Base-by-base conservation (phyloP, 1,284 basidiomycete genomes). In the Tilletiopsis washingtonensis region DNA sequence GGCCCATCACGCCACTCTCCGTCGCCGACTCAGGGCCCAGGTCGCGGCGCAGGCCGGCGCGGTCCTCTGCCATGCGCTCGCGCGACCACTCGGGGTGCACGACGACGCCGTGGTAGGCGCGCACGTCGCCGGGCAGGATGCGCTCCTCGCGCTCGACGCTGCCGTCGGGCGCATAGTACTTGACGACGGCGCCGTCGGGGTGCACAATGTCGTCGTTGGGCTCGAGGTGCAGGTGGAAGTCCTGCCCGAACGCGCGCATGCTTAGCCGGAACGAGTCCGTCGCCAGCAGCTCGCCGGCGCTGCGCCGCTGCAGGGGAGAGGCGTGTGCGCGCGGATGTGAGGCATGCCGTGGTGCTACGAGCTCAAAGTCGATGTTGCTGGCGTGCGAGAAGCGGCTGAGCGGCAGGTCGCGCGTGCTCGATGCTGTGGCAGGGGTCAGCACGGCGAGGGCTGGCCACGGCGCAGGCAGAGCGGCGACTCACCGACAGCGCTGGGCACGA, bases 21-120 rank as follows among this genome's bases (percentile, higher is more conserved):
- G 26, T 39, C 15, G 56, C 56, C 21, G 52, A 43, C 40, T 38
- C 15, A 2, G 17, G 12, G 2, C 56, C 60, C 23, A 61, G 52
- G 38, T 61, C 53, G 36, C 65, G 55, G 27, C 40, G 47, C 24
- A 64, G 43, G 6, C 65, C 65, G 19, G 51, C 57, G 20, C 49
- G 47, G 14, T 68, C 66, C 37, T 67, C 59, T 15, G 53, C 53
- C n/a, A 62, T 21, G 26, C 66, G 51, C 19, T 55, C 52, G 11
- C 36, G 14, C 2, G 60, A 57, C 25, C 59, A 53, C 11, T 40
- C 43, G 23, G 59, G 36, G 40, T 62, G 64, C 1, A 68, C 54
- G 20, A 68, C 66, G 24, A 67, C 61, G 21, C 66, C 66, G 21
- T 64, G 66, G 36, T 62, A 68, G 20, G 66, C 66, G n/a, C 57